phyloP scores from a whole-genome alignment of 768 basidiomycete genomes.

The Mycena alexandri region DNA sequence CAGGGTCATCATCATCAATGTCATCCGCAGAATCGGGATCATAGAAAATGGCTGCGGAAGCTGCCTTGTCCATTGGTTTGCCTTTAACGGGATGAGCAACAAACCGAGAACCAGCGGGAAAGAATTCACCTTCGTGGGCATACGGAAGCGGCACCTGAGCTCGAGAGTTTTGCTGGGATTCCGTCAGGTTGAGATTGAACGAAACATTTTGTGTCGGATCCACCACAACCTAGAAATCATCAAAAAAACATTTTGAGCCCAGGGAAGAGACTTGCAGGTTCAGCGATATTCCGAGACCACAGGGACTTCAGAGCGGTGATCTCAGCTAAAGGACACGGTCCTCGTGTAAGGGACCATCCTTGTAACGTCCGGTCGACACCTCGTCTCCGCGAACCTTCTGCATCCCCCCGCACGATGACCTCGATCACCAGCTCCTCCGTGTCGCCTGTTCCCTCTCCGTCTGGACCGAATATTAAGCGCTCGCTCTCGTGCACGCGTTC shows the following conservation, averaged over 20 bases:
- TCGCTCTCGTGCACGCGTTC: slow-evolving; percentile 72
- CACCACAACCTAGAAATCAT: slow-evolving; percentile 47
- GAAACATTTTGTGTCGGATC: slow-evolving; percentile 80
- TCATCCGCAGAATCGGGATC: slow-evolving; percentile 96
- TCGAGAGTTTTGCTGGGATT: slow-evolving; percentile 82
- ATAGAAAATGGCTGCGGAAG: slow-evolving; percentile 76
- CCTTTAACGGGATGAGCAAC: slow-evolving; percentile 45
- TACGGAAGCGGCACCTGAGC: slow-evolving; percentile 92
- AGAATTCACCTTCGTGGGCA: slow-evolving; percentile 79
- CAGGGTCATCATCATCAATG: slow-evolving; percentile 95
- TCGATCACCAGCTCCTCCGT: slow-evolving; percentile 71
- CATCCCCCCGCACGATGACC: slow-evolving; percentile 62
- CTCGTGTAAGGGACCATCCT: slow-evolving; percentile 64
- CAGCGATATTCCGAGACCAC: slow-evolving; percentile 53
- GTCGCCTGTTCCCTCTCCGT: slow-evolving; percentile 63
- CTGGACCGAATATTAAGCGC: slow-evolving; percentile 68
- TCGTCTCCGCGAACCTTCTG: slow-evolving; percentile 58
- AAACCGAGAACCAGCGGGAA: not conserved
- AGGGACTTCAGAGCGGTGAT: slow-evolving; percentile 66
- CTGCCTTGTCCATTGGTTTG: slow-evolving; percentile 43
- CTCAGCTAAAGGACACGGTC: slow-evolving; percentile 61
- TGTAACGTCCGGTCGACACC: slow-evolving; percentile 72
- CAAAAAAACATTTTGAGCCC: slow-evolving; percentile 2
- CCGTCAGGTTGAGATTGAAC: slow-evolving; percentile 90
- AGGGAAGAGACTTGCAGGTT: slow-evolving; percentile 45